These are phyloP conservation scores for Aspergillus saccharolyticus DNA, from an alignment of 495 filamentous ascomycete genomes.

Conservation along the genomic window DNA sequence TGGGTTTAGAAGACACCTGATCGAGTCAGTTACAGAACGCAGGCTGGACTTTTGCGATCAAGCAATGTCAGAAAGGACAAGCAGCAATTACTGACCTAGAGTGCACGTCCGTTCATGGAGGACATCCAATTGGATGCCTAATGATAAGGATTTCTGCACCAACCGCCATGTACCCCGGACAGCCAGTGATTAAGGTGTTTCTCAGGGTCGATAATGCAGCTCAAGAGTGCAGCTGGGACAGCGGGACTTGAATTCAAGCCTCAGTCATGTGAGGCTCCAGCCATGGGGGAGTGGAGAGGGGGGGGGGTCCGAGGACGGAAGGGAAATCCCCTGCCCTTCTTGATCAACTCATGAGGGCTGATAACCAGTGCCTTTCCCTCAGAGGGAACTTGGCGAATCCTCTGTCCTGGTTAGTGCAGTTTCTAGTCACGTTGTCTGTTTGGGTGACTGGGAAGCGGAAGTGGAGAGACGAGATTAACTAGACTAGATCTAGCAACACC, in stretches of 20 bases:
- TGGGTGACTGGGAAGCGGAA: neutral
- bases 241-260: slow-evolving; percentile 7
- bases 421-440: neutral
- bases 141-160: neutral
- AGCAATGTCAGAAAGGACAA: neutral
- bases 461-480: slow-evolving; percentile 6
- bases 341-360: neutral
- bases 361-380: neutral
- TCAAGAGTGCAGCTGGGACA: slow-evolving; percentile 3
- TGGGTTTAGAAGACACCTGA: neutral
- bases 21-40: neutral
- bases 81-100: neutral
- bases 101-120: neutral
- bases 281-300: neutral
- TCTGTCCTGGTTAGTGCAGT: neutral
- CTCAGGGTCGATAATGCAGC: neutral
- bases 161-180: slow-evolving; percentile 3
- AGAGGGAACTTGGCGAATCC: slow-evolving; percentile 1
- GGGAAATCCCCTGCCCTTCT: neutral
- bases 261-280: slow-evolving; percentile 5
- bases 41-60: neutral
- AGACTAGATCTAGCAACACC: neutral
- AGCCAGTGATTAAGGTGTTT: neutral
- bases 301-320: too few relatives aligned
- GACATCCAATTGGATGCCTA: slow-evolving; percentile 5